Base-by-base conservation (phyloP, 1,139 yeast genomes). In the Candida tetrigidarum region DNA sequence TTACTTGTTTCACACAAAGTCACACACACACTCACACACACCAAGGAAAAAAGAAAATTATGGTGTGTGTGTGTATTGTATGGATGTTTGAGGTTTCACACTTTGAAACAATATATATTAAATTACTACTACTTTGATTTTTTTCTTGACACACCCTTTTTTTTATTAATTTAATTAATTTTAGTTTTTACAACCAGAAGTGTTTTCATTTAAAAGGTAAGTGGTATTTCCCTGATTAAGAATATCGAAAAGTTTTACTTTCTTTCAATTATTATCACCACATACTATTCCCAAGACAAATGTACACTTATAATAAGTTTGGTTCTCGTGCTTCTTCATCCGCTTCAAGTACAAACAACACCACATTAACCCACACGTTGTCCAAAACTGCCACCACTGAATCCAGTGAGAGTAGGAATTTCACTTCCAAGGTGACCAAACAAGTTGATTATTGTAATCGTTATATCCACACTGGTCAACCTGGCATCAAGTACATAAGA, bases 371-470 rank as follows among this genome's bases (percentile, higher is more conserved):
- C 9, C 36, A 37, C 15, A 23, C 20, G 18, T 32, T 25, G 10
- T 32, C 36, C 16, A 32, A 32, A 20, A 32, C 36, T n/a, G n/a
- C n/a, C 23, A 32, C 36, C 6, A 32, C 23, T 20, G 36, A 32
- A 12, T 32, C 36, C 4, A 11, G 10, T 12, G 36, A 32, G 6
- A 5, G 22, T n/a, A 32, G 23, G n/a, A 3, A 3, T 5, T 4
- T 32, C 18, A 22, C 23, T 6, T 20, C 27, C 25, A 19, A 16
- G 19, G 22, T 23, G 6, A 12, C 20, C 27, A 20, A 37, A 11
- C 33, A 10, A 10, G 87, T 86, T 57, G 96, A 91, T 63, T 89
- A 85, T 57, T 74, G 89, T 10, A 85, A 86, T 55, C 73, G 83
- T 51, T 86, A 80, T 59, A 66, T 90, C 34, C 87, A 83, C 50